Percentiles rank a stretch among this genome's conserved stretches.
phyloP scores from a whole-genome alignment of 805 yeast genomes.

The Hanseniaspora lachancei region DNA sequence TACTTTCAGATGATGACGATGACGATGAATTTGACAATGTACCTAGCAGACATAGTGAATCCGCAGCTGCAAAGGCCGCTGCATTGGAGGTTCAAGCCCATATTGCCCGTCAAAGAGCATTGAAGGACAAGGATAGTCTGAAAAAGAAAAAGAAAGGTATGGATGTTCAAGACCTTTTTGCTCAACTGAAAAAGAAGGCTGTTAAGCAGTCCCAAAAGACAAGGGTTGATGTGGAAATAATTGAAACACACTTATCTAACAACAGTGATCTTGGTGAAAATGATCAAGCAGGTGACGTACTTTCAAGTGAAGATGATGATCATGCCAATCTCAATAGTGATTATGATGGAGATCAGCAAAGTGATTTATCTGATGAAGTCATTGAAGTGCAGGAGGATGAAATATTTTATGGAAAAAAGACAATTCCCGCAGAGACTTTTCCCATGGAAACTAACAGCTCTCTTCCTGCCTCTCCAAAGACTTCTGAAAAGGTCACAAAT shows the following conservation, averaged over 20 bases:
- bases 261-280: neutral
- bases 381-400: neutral
- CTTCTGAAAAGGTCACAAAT: neutral
- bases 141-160: neutral
- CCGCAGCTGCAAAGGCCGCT: constrained; percentile 1
- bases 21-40: neutral
- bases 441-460: neutral
- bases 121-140: neutral
- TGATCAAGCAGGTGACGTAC: constrained; percentile 15
- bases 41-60: neutral
- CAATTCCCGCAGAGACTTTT: neutral
- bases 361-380: neutral
- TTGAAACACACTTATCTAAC: neutral
- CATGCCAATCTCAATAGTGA: neutral
- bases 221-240: neutral
- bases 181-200: constrained; percentile 1
- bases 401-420: neutral
- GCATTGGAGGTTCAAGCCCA: neutral
- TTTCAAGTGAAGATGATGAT: constrained; percentile 14
- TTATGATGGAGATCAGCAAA: neutral
- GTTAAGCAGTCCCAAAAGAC: neutral
- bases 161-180: neutral
- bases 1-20: constrained; percentile 1
- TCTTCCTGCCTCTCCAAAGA: neutral
- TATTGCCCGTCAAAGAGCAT: neutral